Conservation (phyloP, 2,329 filamentous ascomycete genomes). For the Penicillium decumbens region DNA sequence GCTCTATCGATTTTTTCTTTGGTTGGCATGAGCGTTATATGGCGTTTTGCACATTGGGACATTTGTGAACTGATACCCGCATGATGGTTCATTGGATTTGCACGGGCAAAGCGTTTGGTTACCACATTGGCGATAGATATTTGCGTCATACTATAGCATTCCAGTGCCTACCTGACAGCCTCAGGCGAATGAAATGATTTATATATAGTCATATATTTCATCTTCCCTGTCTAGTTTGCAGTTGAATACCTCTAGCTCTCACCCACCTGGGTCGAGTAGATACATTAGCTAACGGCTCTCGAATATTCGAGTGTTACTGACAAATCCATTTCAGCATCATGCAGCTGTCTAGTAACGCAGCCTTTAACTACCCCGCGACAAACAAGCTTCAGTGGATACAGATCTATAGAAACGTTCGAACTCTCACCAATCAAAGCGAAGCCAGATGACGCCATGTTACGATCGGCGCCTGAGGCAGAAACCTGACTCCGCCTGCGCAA, state of each 20-base stretch:
- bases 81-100: constrained; percentile 4
- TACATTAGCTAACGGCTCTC: neutral
- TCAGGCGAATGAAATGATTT: neutral
- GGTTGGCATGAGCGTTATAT: neutral
- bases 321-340: neutral
- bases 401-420: neutral
- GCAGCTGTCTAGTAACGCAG: neutral
- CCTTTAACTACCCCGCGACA: neutral
- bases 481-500: constrained; percentile 8
- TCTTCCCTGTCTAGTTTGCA: neutral
- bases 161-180: too few species aligned
- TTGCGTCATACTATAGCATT: neutral
- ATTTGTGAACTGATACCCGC: constrained; percentile 6
- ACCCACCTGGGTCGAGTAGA: neutral
- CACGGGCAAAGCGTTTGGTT: neutral
- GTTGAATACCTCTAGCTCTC: neutral
- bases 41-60: neutral
- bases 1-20: neutral
- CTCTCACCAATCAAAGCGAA: constrained; percentile 17
- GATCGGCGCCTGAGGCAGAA: constrained; percentile 14
- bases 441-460: constrained; percentile 20
- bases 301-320: neutral
- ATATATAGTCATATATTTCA: neutral
- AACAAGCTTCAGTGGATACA: neutral
- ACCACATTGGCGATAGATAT: constrained; percentile 4